A percentile compares a stretch with the other conserved stretches of the same genome.
phyloP scores from a whole-genome alignment of 1,139 yeast genomes.

The Pneumocystis oryctolagi region DNA sequence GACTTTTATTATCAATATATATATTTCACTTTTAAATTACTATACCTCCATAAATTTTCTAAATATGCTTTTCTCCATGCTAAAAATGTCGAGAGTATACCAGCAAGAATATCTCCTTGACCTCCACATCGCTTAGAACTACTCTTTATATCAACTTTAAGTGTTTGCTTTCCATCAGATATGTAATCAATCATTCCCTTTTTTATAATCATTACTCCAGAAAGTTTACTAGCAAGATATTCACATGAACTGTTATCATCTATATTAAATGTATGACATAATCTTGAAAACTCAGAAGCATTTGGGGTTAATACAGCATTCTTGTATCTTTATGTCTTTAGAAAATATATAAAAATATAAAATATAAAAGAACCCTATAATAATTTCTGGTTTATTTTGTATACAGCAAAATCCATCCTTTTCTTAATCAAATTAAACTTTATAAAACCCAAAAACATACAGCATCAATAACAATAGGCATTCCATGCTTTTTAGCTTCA shows the following conservation, averaged over 20 bases:
- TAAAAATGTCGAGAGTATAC: constrained; percentile 50
- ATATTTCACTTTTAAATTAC: constrained; percentile 4
- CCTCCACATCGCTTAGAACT: constrained; percentile 70
- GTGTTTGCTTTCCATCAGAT: constrained; percentile 30
- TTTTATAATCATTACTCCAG: constrained; percentile 51
- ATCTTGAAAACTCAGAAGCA: constrained; percentile 63
- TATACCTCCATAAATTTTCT: constrained; percentile 39
- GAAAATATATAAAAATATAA: background rate
- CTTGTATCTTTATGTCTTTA: constrained; percentile 19
- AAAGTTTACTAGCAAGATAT: constrained; percentile 40
- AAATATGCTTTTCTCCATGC: constrained; percentile 54
- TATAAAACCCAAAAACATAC: background rate
- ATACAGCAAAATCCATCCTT: constrained; percentile 57
- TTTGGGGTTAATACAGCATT: constrained; percentile 75
- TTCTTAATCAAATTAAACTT: background rate
- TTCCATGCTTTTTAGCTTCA: constrained; percentile 35
- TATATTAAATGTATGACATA: constrained; percentile 35
- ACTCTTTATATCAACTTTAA: constrained; percentile 33
- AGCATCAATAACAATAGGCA: constrained; percentile 75
- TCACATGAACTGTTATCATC: constrained; percentile 22
- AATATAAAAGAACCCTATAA: constrained; percentile 26
- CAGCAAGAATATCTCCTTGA: constrained; percentile 71
- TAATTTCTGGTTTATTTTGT: constrained; percentile 39
- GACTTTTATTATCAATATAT: constrained; percentile 14
- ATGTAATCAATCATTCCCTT: constrained; percentile 60